A percentile compares a stretch with the other conserved stretches of the same genome.
Evolutionary conservation across 495 filamentous ascomycete species (phyloP).

Genomic region (Melanomma pulvis-pyrius): DNA sequence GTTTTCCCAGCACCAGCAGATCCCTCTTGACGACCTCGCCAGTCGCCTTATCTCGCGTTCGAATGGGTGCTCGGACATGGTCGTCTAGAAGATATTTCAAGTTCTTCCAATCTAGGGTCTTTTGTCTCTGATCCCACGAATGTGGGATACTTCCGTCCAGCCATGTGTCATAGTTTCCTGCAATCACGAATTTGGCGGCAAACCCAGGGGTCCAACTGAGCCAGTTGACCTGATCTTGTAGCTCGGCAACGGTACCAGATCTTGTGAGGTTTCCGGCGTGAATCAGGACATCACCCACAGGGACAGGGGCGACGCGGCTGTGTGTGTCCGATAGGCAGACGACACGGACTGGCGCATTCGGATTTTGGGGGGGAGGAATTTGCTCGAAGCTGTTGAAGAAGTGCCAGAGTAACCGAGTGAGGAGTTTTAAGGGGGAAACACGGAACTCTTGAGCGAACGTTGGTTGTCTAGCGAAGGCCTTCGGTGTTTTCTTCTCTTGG

Average conservation of each 20-base stretch:
- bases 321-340: conserved; percentile 93
- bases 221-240: conserved; percentile 55
- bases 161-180: neutral
- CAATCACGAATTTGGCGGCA: neutral
- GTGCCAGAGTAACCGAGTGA: neutral
- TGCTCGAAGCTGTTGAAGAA: neutral
- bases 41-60: too few relatives aligned
- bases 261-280: conserved; percentile 83
- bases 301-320: conserved; percentile 61
- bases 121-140: neutral
- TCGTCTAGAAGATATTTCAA: neutral
- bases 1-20: too few relatives aligned
- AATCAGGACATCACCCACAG: conserved; percentile 79
- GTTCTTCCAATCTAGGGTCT: neutral
- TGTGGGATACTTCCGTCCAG: neutral
- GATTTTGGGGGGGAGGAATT: neutral
- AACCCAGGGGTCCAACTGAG: neutral
- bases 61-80: neutral
- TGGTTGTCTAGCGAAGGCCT: too few relatives aligned
- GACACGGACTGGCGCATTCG: conserved; percentile 62
- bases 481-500: too few relatives aligned
- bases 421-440: neutral
- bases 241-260: conserved; percentile 67
- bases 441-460: too few relatives aligned
- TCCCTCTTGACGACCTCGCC: too few relatives aligned